phyloP scores from a whole-genome alignment of 768 basidiomycete species.

The Leccinum sublutescens region DNA sequence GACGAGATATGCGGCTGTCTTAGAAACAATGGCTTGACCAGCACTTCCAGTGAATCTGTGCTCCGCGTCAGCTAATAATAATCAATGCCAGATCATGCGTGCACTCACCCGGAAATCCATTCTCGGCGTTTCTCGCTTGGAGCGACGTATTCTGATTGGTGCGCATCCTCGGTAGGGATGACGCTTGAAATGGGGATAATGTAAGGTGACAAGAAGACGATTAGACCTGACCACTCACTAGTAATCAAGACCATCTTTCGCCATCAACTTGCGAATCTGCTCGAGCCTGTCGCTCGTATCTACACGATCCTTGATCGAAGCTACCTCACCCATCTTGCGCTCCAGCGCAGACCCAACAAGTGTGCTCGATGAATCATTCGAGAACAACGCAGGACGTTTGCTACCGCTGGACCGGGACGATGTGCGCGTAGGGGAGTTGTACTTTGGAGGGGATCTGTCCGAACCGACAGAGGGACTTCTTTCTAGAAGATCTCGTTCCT shows the following conservation, averaged over 20 bases:
- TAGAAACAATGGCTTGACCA: constrained; percentile 70
- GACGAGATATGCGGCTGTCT: constrained; percentile 66
- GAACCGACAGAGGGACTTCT: constrained; percentile 34
- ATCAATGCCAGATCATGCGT: constrained; percentile 28
- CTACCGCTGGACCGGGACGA: constrained; percentile 41
- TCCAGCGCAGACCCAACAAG: constrained; percentile 73
- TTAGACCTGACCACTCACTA: constrained; percentile 51
- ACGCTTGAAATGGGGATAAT: constrained; percentile 44
- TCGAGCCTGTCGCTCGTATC: constrained; percentile 63
- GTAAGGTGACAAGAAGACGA: constrained; percentile 5
- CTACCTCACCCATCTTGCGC: constrained; percentile 65
- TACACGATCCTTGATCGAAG: constrained; percentile 47
- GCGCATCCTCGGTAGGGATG: constrained; percentile 78
- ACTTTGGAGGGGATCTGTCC: constrained; percentile 38
- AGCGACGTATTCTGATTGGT: constrained; percentile 81
- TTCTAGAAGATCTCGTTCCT: constrained; percentile 37
- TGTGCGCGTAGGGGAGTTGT: constrained; percentile 33
- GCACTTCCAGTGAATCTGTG: constrained; percentile 61
- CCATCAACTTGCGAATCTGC: constrained; percentile 64
- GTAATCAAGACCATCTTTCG: constrained; percentile 65
- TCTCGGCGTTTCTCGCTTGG: constrained; percentile 73
- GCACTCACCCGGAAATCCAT: constrained; percentile 72
- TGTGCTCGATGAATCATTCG: constrained; percentile 68
- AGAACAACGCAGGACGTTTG: constrained; percentile 42
- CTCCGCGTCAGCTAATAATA: constrained; percentile 12